Percentiles rank a stretch among this genome's conserved stretches.
Evolutionary conservation across 1,139 yeast genomes (phyloP).

Genomic region (Geotrichum cucujoidarum): DNA sequence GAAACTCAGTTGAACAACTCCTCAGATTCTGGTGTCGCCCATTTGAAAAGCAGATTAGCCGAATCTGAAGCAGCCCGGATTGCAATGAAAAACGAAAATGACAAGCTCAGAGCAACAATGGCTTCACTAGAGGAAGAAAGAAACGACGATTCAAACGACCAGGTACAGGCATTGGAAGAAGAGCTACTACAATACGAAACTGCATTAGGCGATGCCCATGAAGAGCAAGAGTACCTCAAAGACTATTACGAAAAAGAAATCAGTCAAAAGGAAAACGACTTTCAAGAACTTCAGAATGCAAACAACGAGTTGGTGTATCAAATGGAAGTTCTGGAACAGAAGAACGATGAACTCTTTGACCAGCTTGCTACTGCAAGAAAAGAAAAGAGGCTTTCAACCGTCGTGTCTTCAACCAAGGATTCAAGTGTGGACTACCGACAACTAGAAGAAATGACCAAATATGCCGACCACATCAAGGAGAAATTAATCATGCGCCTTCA

Average conservation of each 20-base stretch:
- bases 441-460: not conserved
- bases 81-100: constrained; percentile 22
- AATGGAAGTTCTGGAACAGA: constrained; percentile 3
- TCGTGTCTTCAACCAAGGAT: no score
- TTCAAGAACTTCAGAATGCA: constrained; percentile 6
- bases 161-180: constrained; percentile 8
- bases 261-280: constrained; percentile 10
- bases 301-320: constrained; percentile 11
- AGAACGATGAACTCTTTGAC: no score
- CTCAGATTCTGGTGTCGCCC: constrained; percentile 24
- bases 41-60: constrained; percentile 22
- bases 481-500: no score
- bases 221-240: constrained; percentile 8
- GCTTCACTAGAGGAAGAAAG: constrained; percentile 13
- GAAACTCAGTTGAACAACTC: constrained; percentile 21
- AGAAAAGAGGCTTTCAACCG: no score
- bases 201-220: constrained; percentile 13
- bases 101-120: constrained; percentile 22
- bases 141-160: constrained; percentile 6
- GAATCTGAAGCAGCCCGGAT: constrained; percentile 23
- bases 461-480: not conserved
- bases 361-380: no score
- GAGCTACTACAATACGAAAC: constrained; percentile 8
- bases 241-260: constrained; percentile 12
- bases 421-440: no score